These are phyloP conservation scores for Groenewaldozyma sp. DNA, from an alignment of 1,139 yeast genomes.

Conservation along the genomic window DNA sequence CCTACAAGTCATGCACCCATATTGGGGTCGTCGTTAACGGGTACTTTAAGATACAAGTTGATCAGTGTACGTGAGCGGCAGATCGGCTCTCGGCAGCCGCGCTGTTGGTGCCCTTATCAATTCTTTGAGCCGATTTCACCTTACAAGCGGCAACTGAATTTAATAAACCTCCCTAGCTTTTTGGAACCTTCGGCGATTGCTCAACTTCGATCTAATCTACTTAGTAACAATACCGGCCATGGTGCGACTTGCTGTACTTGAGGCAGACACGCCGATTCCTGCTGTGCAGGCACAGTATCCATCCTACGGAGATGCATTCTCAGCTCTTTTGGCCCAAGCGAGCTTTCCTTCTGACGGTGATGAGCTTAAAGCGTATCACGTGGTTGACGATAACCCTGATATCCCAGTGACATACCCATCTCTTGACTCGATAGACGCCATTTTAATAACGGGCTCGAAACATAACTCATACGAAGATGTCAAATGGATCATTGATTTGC, in stretches of 20 bases:
- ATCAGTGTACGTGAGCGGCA: too few relatives aligned
- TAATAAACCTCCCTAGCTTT: too few relatives aligned
- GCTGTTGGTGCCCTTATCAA: too few relatives aligned
- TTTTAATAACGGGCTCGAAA: constrained; percentile 59
- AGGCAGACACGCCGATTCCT: constrained; percentile 26
- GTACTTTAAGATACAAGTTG: too few relatives aligned
- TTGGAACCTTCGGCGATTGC: too few relatives aligned
- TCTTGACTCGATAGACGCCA: constrained; percentile 33
- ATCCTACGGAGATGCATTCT: constrained; percentile 30
- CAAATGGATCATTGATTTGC: constrained; percentile 46
- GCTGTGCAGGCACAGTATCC: constrained; percentile 21
- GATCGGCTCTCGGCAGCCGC: too few relatives aligned
- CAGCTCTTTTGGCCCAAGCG: constrained; percentile 22
- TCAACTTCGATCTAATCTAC: too few relatives aligned
- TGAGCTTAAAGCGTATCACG: constrained; percentile 37
- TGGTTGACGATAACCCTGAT: constrained; percentile 33
- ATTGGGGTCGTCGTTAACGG: too few relatives aligned
- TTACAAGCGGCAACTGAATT: too few relatives aligned
- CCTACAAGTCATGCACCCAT: too few relatives aligned
- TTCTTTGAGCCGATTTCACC: too few relatives aligned
- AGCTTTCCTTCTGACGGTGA: constrained; percentile 19
- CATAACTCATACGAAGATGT: constrained; percentile 47
- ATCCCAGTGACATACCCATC: constrained; percentile 34
- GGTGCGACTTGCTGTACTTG: constrained; percentile 20
- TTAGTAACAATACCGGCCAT: too few relatives aligned